These are phyloP conservation scores for Asterionellopsis glacialis DNA, from an alignment of 108 stramenopile genomes.

Conservation along the genomic window DNA sequence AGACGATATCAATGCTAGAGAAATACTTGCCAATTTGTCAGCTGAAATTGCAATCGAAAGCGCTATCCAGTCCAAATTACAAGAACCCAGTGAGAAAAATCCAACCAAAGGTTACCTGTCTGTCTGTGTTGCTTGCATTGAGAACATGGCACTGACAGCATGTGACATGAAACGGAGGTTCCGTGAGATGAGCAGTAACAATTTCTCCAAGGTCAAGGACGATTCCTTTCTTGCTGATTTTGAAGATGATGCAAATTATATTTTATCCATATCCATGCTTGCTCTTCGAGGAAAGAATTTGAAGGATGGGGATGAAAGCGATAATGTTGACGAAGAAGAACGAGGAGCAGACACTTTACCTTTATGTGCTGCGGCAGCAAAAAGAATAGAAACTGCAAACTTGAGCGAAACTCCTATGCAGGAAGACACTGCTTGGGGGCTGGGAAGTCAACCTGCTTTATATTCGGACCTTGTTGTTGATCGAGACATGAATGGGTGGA, in stretches of 20 bases:
- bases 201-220: background rate
- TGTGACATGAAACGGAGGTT: slow-evolving; percentile 33
- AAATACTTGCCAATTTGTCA: slow-evolving; percentile 8
- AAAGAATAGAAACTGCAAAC: too few relatives aligned
- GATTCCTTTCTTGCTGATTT: background rate
- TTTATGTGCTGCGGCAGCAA: too few relatives aligned
- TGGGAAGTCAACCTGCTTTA: too few relatives aligned
- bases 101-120: slow-evolving; percentile 28
- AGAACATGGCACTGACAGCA: slow-evolving; percentile 47
- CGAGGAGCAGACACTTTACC: too few relatives aligned
- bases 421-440: too few relatives aligned
- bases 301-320: too few relatives aligned
- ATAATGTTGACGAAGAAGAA: too few relatives aligned
- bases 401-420: too few relatives aligned
- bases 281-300: too few relatives aligned
- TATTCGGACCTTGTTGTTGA: too few relatives aligned
- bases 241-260: slow-evolving; percentile 2
- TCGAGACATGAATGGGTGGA: too few relatives aligned
- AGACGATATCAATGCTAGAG: slow-evolving; percentile 15
- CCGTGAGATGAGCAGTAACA: slow-evolving; percentile 5
- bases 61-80: slow-evolving; percentile 2
- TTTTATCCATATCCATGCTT: background rate
- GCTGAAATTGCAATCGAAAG: background rate
- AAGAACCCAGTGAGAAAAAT: slow-evolving; percentile 30
- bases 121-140: slow-evolving; percentile 51